These are phyloP conservation scores for Urochloa ruziziensis DNA, from an alignment of 176 grass and related monocot species.

Conservation along the genomic window DNA sequence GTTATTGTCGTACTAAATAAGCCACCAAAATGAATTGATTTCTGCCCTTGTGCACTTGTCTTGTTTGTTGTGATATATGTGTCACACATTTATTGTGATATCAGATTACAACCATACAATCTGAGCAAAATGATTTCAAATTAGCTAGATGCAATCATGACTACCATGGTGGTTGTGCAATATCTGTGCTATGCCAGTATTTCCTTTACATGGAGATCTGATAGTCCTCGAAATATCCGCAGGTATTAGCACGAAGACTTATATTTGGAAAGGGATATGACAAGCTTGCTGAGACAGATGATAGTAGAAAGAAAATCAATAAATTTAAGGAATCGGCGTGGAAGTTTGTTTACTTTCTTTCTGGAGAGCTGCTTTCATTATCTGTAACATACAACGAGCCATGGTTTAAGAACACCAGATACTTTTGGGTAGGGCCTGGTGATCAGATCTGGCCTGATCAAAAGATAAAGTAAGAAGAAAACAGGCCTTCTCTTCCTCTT, in stretches of 20 bases:
- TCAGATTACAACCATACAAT: not conserved
- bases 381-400: conserved; percentile 83
- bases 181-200: not conserved
- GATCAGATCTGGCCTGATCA: conserved; percentile 93
- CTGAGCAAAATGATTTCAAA: conserved; percentile 6
- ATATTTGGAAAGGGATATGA: conserved; percentile 59
- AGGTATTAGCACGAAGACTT: conserved; percentile 63
- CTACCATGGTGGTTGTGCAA: not conserved
- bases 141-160: not conserved
- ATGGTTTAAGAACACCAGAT: conserved; percentile 78
- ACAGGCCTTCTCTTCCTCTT: conserved; percentile 19
- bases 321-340: conserved; percentile 97
- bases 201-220: conserved; percentile 12
- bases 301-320: conserved; percentile 67
- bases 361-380: conserved; percentile 66
- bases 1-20: not conserved
- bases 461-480: conserved; percentile 67
- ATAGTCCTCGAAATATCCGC: conserved; percentile 10
- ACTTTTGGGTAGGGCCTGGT: conserved; percentile 87
- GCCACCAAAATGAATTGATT: not conserved
- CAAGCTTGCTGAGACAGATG: conserved; percentile 55
- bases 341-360: conserved; percentile 93
- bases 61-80: not conserved
- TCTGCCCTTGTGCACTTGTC: not conserved
- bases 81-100: conserved; percentile 9